Percentiles rank a stretch among this genome's conserved stretches.
Conservation (phyloP, 2,329 filamentous ascomycete species). For the Pseudocercospora fuligena region DNA sequence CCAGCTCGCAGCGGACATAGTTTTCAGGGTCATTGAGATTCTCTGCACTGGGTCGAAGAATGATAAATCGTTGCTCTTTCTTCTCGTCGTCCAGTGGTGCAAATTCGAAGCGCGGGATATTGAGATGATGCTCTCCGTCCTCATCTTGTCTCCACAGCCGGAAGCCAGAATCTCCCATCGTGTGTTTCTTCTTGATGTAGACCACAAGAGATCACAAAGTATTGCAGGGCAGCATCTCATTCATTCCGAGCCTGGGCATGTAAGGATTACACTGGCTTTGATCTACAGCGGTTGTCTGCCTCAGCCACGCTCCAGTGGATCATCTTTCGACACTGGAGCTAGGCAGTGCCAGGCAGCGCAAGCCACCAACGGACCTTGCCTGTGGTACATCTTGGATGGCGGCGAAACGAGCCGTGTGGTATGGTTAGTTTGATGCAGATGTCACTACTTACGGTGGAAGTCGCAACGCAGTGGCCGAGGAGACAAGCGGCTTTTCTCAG, state of each 20-base stretch:
- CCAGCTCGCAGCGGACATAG: constrained; percentile 5
- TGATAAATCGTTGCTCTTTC: constrained; percentile 11
- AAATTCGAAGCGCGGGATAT: background rate
- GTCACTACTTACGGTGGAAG: no score
- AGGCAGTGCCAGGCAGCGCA: background rate
- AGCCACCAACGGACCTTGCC: no score
- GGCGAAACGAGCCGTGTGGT: no score
- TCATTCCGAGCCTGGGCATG: no score
- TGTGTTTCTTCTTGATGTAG: no score
- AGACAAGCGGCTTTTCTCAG: no score
- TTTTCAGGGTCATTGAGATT: background rate
- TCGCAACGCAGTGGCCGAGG: no score
- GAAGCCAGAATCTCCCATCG: background rate
- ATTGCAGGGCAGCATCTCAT: background rate
- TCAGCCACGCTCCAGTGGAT: background rate
- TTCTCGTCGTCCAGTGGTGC: background rate
- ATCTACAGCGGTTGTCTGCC: background rate
- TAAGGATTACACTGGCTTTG: background rate
- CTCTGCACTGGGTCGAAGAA: constrained; percentile 1
- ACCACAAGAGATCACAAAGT: background rate
- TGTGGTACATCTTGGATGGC: no score
- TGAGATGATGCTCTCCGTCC: background rate
- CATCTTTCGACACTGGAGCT: background rate
- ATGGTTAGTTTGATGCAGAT: no score
- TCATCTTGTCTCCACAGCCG: background rate